These are phyloP conservation scores for Hemerocallis citrina DNA, from an alignment of 106 monocot genomes.

Conservation along the genomic window DNA sequence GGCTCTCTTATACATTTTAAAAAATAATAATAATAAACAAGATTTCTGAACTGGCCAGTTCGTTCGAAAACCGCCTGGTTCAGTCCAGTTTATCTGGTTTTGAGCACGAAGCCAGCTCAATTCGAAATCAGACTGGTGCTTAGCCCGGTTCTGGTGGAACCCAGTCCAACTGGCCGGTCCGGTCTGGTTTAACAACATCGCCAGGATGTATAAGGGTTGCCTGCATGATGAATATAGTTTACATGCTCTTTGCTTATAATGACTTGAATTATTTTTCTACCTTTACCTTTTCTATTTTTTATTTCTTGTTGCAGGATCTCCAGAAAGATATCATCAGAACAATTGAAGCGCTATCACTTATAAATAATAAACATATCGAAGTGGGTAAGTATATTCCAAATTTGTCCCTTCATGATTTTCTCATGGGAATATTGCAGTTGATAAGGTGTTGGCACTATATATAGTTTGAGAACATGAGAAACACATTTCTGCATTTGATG, in stretches of 20 bases:
- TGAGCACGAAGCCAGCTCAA: too few species aligned
- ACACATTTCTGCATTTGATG: not conserved
- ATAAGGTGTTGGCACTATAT: not conserved
- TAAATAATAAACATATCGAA: conserved; percentile 67
- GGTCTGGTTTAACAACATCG: too few species aligned
- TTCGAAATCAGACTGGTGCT: too few species aligned
- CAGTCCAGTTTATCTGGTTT: too few species aligned
- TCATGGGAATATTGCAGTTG: not conserved
- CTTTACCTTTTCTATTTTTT: not conserved
- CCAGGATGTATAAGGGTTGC: too few species aligned
- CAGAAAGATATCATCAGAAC: conserved; percentile 90
- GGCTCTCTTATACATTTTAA: too few species aligned
- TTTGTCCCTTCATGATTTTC: not conserved
- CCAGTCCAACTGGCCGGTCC: too few species aligned
- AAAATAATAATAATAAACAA: too few species aligned
- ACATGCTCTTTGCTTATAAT: not conserved
- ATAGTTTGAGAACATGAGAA: not conserved
- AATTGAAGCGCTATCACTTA: conserved; percentile 40
- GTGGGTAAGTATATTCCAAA: conserved; percentile 33
- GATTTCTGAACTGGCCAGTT: too few species aligned
- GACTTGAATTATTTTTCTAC: not conserved
- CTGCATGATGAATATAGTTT: not conserved
- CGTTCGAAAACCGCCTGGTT: too few species aligned
- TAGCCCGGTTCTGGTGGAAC: too few species aligned
- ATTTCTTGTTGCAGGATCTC: conserved; percentile 60